Conservation (phyloP, 305 asterid species). For the Caryopteris hybrid region DNA sequence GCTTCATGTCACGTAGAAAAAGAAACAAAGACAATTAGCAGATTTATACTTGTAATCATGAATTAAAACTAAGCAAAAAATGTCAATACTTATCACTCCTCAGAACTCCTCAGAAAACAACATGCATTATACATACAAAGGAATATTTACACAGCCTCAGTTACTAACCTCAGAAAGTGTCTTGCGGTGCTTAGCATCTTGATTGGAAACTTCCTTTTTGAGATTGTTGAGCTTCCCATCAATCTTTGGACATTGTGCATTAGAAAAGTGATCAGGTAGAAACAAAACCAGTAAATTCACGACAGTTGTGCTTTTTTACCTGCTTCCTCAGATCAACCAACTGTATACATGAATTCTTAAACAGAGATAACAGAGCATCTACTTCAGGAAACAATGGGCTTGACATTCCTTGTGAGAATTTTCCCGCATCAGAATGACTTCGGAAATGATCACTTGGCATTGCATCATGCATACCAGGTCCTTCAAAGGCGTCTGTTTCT, state of each 20-base stretch:
- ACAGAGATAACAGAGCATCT: slow-evolving; percentile 74
- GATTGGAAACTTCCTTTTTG: slow-evolving; percentile 81
- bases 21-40: neutral
- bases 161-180: slow-evolving; percentile 85
- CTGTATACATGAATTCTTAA: slow-evolving; percentile 73
- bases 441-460: slow-evolving; percentile 68
- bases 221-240: slow-evolving; percentile 82
- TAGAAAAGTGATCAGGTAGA: slow-evolving; percentile 23
- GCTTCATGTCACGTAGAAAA: slow-evolving; percentile 39
- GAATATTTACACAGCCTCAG: neutral
- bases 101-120: neutral
- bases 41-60: too few species aligned
- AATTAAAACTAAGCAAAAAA: too few species aligned
- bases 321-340: slow-evolving; percentile 79
- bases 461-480: slow-evolving; percentile 49
- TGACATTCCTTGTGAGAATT: slow-evolving; percentile 39
- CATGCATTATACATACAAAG: neutral
- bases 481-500: slow-evolving; percentile 55
- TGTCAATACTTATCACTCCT: neutral
- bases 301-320: slow-evolving; percentile 33
- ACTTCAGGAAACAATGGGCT: slow-evolving; percentile 93
- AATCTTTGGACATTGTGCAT: slow-evolving; percentile 43
- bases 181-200: slow-evolving; percentile 89
- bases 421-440: slow-evolving; percentile 63
- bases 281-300: neutral